These are phyloP conservation scores for Solanum paucissectum DNA, from an alignment of 257 asterid species.

Conservation along the genomic window DNA sequence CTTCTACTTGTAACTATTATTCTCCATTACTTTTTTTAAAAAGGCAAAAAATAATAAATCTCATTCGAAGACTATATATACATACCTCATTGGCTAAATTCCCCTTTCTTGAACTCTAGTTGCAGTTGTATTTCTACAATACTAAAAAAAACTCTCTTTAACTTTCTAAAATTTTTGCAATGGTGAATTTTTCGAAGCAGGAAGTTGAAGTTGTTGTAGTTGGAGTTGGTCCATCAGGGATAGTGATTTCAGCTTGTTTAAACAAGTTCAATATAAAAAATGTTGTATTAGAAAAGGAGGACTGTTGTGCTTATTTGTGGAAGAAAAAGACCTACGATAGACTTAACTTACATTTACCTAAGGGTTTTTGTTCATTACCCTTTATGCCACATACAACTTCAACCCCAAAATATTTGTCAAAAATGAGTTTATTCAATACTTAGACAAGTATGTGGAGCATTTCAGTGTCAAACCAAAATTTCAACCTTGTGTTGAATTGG, in stretches of 20 bases:
- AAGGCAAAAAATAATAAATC: background rate
- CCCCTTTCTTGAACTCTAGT: background rate
- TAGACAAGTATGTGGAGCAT: slow-evolving; percentile 22
- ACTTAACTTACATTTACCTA: slow-evolving; percentile 41
- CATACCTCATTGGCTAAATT: background rate
- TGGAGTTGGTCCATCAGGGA: slow-evolving; percentile 54
- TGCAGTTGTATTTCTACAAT: background rate
- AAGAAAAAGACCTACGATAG: slow-evolving; percentile 37
- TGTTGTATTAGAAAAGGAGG: slow-evolving; percentile 46
- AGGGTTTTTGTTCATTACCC: slow-evolving; percentile 43
- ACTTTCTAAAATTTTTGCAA: background rate
- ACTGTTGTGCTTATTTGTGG: slow-evolving; percentile 43
- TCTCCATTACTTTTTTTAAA: background rate
- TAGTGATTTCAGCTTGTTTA: slow-evolving; percentile 46
- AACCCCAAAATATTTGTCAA: slow-evolving; percentile 29
- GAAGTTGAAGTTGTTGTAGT: slow-evolving; percentile 23
- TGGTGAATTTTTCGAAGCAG: background rate
- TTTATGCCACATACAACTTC: slow-evolving; percentile 22
- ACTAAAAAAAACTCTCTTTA: background rate
- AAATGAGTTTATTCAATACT: slow-evolving; percentile 18
- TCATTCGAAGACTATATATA: background rate
- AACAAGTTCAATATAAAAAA: slow-evolving; percentile 20
- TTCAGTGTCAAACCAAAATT: slow-evolving; percentile 15
- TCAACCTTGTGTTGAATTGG: slow-evolving; percentile 7
- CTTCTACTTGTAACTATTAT: background rate